Evolutionary conservation across 2,329 filamentous ascomycete species (phyloP).

Genomic region (Thermothelomyces thermophilus): DNA sequence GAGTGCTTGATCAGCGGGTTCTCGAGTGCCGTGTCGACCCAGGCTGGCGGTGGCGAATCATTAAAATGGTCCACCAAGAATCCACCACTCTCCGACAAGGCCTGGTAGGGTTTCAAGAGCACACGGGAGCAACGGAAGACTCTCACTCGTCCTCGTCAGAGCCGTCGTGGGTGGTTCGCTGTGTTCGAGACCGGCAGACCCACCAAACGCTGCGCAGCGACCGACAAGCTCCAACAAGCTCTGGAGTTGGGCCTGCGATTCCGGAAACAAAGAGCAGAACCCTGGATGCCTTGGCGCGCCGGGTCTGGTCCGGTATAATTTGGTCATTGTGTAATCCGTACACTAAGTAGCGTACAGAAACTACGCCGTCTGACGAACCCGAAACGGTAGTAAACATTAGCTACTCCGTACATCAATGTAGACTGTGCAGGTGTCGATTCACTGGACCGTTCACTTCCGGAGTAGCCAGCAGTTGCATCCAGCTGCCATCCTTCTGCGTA

Average conservation of each 20-base stretch:
- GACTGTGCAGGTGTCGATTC: too few relatives aligned
- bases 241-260: conserved; percentile 15
- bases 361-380: too few relatives aligned
- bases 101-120: conserved; percentile 11
- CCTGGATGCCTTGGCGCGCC: conserved; percentile 6
- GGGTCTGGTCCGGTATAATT: background rate
- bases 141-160: conserved; percentile 1
- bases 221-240: conserved; percentile 9
- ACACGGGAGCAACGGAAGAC: conserved; percentile 8
- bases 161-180: conserved; percentile 7
- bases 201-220: background rate
- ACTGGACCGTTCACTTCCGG: too few relatives aligned
- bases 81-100: conserved; percentile 2
- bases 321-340: background rate
- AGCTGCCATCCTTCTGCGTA: too few relatives aligned
- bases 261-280: conserved; percentile 11
- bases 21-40: conserved; percentile 11
- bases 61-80: conserved; percentile 7
- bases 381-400: too few relatives aligned
- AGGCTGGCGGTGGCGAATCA: conserved; percentile 19
- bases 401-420: background rate
- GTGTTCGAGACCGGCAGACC: conserved; percentile 17
- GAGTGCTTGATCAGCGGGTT: background rate
- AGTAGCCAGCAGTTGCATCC: too few relatives aligned
- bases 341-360: too few relatives aligned